Evolutionary conservation across 2,329 filamentous ascomycete genomes (phyloP).

Genomic region (Aspergillus pseudonomiae): DNA sequence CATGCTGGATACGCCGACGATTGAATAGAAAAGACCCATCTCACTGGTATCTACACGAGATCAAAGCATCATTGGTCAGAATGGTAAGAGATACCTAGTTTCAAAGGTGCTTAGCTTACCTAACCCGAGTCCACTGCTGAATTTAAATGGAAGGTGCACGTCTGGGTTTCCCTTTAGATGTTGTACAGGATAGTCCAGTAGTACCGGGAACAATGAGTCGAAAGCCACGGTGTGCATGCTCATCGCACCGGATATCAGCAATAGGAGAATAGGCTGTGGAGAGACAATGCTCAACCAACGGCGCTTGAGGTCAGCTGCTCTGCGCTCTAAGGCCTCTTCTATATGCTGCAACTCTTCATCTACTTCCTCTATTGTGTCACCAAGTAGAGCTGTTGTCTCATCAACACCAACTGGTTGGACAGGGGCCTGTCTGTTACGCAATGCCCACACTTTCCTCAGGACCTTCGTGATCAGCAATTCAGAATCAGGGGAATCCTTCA

Average conservation of each 20-base stretch:
- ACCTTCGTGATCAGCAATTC: conserved; percentile 73
- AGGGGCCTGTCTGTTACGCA: conserved; percentile 20
- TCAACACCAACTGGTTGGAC: conserved; percentile 12
- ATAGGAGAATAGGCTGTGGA: conserved; percentile 71
- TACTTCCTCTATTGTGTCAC: conserved; percentile 16
- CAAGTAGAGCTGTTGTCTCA: conserved; percentile 38
- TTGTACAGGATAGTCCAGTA: conserved; percentile 74
- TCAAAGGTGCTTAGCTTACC: conserved; percentile 30
- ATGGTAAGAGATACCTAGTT: neutral
- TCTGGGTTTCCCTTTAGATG: conserved; percentile 57
- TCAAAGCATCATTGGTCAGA: neutral
- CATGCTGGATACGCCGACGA: conserved; percentile 79
- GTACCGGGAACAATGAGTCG: conserved; percentile 86
- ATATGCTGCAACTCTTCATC: conserved; percentile 9
- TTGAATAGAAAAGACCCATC: conserved; percentile 83
- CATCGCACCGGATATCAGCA: conserved; percentile 79
- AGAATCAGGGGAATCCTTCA: conserved; percentile 71
- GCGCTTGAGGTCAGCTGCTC: conserved; percentile 22
- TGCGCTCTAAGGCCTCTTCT: conserved; percentile 9
- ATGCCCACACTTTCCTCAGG: conserved; percentile 51
- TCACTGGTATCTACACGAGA: conserved; percentile 57
- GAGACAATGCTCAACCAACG: conserved; percentile 69
- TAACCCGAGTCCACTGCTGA: conserved; percentile 77
- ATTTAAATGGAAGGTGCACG: conserved; percentile 73
- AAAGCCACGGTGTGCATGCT: conserved; percentile 81